phyloP scores from a whole-genome alignment of 2,329 filamentous ascomycete species.

The Leptographium lundbergii region DNA sequence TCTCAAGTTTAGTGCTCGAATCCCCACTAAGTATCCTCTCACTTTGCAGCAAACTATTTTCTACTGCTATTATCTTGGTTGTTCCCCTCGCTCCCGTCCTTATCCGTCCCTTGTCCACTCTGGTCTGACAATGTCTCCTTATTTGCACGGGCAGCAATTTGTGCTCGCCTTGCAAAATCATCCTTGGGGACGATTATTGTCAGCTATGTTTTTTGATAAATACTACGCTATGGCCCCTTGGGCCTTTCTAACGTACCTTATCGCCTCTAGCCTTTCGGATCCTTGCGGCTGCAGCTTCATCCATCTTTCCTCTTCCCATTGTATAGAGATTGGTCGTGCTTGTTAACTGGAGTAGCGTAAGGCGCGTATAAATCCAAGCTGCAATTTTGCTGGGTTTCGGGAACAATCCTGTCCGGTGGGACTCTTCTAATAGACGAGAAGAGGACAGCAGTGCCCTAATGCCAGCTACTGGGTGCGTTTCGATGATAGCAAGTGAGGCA shows the following conservation, averaged over 20 bases:
- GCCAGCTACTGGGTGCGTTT: not conserved
- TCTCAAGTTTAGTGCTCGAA: not conserved
- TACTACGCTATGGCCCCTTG: not conserved
- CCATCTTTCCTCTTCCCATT: conserved; percentile 28
- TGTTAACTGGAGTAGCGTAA: too few species aligned
- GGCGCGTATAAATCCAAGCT: too few species aligned
- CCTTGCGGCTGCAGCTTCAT: conserved; percentile 26
- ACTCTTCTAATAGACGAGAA: too few species aligned
- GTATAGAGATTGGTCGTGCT: not conserved
- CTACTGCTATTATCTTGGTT: not conserved
- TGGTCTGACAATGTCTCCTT: conserved; percentile 14
- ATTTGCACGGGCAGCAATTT: conserved; percentile 22
- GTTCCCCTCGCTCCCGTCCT: not conserved
- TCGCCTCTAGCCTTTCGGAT: conserved; percentile 28
- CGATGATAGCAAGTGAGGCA: not conserved
- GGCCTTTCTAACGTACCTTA: conserved; percentile 18
- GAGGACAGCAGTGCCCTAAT: too few species aligned
- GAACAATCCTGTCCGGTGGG: not conserved
- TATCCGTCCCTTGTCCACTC: conserved; percentile 7
- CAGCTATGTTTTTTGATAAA: not conserved
- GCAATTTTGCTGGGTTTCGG: not conserved
- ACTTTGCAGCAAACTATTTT: not conserved
- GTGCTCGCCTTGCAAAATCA: conserved; percentile 22
- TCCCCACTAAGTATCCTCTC: not conserved
- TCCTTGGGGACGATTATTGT: conserved; percentile 15